Evolutionary conservation across 805 yeast genomes (phyloP).

Genomic region (Candida adriatica): DNA sequence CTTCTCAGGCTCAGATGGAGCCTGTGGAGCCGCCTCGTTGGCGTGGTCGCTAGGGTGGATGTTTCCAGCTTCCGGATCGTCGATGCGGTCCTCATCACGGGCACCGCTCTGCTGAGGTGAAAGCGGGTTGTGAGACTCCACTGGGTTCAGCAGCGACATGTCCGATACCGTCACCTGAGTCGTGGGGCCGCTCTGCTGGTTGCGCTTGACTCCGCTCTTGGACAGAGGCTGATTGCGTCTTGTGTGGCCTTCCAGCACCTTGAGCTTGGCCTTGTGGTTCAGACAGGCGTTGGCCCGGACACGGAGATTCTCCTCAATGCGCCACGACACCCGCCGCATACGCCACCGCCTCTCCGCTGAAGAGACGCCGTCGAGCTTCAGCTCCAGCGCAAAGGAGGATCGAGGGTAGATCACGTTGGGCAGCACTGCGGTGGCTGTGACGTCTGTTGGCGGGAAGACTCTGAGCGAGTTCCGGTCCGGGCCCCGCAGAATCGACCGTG

Average conservation of each 20-base stretch:
- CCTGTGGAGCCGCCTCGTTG: conserved; percentile 25
- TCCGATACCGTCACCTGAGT: conserved; percentile 28
- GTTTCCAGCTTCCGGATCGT: background rate
- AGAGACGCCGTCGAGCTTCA: conserved; percentile 68
- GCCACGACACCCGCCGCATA: conserved; percentile 85
- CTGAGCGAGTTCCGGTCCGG: conserved; percentile 83
- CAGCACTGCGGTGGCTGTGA: conserved; percentile 77
- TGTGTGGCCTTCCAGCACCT: conserved; percentile 35
- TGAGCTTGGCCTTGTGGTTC: conserved; percentile 46
- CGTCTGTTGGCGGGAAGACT: conserved; percentile 92
- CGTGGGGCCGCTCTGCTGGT: conserved; percentile 33
- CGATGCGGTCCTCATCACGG: no score
- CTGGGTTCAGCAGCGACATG: conserved; percentile 11
- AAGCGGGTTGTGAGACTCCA: no score
- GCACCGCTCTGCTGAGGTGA: no score
- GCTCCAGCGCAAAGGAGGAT: conserved; percentile 76
- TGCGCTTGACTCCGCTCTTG: conserved; percentile 27
- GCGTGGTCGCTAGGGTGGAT: conserved; percentile 28
- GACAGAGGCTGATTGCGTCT: conserved; percentile 23
- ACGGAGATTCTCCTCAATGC: conserved; percentile 76
- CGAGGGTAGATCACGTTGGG: conserved; percentile 90
- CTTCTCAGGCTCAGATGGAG: conserved; percentile 12
- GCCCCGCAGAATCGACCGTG: conserved; percentile 73
- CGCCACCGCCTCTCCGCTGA: conserved; percentile 71
- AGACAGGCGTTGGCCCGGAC: conserved; percentile 53